phyloP scores from a whole-genome alignment of 768 basidiomycete species.

The Rhodotorula diobovata region DNA sequence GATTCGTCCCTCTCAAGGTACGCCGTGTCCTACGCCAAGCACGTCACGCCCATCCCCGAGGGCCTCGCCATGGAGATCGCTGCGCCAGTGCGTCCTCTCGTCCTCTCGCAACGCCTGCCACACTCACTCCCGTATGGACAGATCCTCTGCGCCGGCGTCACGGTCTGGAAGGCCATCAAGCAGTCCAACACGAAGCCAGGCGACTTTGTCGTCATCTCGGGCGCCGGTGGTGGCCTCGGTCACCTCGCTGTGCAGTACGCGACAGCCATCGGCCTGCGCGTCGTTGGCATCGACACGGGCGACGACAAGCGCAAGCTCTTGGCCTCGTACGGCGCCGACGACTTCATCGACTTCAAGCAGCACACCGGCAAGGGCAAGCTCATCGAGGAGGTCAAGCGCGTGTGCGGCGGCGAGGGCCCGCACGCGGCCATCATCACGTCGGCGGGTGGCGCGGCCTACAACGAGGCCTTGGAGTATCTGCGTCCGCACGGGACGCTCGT shows the following conservation, averaged over 20 bases:
- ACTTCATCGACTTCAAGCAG: conserved; percentile 66
- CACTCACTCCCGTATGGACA: background rate
- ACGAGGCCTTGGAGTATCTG: conserved; percentile 60
- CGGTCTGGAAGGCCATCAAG: conserved; percentile 81
- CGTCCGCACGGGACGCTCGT: conserved; percentile 68
- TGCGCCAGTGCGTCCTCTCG: conserved; percentile 55
- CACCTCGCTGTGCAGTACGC: conserved; percentile 75
- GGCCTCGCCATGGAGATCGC: conserved; percentile 56
- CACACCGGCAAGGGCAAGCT: conserved; percentile 63
- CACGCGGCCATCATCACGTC: conserved; percentile 54
- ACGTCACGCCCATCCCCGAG: conserved; percentile 76
- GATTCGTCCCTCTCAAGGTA: conserved; percentile 6
- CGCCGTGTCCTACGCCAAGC: conserved; percentile 59
- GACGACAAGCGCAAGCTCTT: conserved; percentile 57
- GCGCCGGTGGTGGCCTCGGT: conserved; percentile 40
- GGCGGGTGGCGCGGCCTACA: conserved; percentile 49
- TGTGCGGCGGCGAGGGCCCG: conserved; percentile 62
- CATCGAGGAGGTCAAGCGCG: conserved; percentile 56
- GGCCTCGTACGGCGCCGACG: conserved; percentile 35
- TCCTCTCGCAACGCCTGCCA: background rate
- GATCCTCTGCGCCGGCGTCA: conserved; percentile 54
- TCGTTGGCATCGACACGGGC: conserved; percentile 76
- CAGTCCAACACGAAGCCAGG: conserved; percentile 60
- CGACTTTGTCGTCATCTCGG: conserved; percentile 65
- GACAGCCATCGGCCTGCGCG: conserved; percentile 66